Evolutionary conservation across 192 early-diverging fungal genomes (phyloP).

Genomic region (Podila horticola): DNA sequence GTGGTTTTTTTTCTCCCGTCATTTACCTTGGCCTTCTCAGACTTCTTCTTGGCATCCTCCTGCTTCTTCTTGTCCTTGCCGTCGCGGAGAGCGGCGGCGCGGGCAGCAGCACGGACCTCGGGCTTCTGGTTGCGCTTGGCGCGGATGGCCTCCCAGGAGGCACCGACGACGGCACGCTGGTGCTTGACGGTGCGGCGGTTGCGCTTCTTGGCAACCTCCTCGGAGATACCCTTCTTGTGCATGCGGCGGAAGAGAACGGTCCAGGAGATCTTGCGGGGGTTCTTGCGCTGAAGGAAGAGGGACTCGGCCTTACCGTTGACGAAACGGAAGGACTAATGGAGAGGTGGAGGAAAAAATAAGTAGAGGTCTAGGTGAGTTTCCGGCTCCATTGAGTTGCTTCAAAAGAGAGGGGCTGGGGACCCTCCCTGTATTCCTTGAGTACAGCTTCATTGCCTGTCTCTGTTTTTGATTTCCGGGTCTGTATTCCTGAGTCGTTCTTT

Average conservation of each 20-base stretch:
- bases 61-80: slow-evolving; percentile 95
- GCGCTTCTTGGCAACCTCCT: slow-evolving; percentile 97
- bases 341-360: not conserved
- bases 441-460: too few species aligned
- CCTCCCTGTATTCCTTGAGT: too few species aligned
- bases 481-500: too few species aligned
- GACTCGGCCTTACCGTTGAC: slow-evolving; percentile 97
- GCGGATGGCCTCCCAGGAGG: slow-evolving; percentile 95
- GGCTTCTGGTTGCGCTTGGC: slow-evolving; percentile 98
- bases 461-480: too few species aligned
- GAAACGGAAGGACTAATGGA: slow-evolving; percentile 88
- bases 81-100: slow-evolving; percentile 84
- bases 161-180: slow-evolving; percentile 96
- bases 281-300: slow-evolving; percentile 96
- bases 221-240: slow-evolving; percentile 98
- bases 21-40: slow-evolving; percentile 72
- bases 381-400: too few species aligned
- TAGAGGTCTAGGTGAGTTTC: not conserved
- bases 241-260: slow-evolving; percentile 96
- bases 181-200: slow-evolving; percentile 93
- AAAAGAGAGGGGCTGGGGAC: too few species aligned
- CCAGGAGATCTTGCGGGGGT: slow-evolving; percentile 98
- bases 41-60: slow-evolving; percentile 87
- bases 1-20: too few species aligned
- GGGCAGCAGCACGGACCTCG: slow-evolving; percentile 92